Conservation (phyloP, 495 filamentous ascomycete genomes). For the Xylaria nigripes region DNA sequence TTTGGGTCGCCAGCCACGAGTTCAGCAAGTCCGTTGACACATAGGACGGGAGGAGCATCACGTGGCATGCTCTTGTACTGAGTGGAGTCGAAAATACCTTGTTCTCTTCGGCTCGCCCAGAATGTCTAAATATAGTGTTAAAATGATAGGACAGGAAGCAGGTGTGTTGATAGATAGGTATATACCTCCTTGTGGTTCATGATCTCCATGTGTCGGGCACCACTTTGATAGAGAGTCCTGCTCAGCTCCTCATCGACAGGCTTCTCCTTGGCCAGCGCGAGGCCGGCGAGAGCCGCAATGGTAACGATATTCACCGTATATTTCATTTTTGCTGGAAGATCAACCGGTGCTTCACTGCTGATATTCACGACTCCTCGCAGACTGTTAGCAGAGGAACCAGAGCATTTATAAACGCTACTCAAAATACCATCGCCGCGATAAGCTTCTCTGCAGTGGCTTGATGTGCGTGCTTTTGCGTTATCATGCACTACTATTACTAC, state of each 20-base stretch:
- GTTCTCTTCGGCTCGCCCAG: constrained; percentile 28
- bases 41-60: constrained; percentile 25
- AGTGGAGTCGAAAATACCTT: constrained; percentile 31
- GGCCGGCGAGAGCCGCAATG: constrained; percentile 26
- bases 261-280: constrained; percentile 29
- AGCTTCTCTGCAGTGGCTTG: neutral
- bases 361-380: neutral
- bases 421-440: neutral
- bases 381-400: neutral
- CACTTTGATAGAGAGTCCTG: constrained; percentile 36
- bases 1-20: constrained; percentile 35
- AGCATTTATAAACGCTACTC: constrained; percentile 6
- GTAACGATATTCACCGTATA: constrained; percentile 24
- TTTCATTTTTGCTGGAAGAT: constrained; percentile 19
- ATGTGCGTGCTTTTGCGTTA: neutral
- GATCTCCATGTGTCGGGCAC: constrained; percentile 38
- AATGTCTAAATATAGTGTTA: constrained; percentile 21
- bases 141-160: neutral
- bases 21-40: constrained; percentile 39
- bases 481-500: neutral
- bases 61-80: constrained; percentile 28
- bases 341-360: constrained; percentile 10
- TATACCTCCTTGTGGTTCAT: constrained; percentile 37
- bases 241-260: constrained; percentile 24
- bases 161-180: neutral